Evolutionary conservation across 805 yeast genomes (phyloP).

Genomic region (Wickerhamomyces hampshirensis): DNA sequence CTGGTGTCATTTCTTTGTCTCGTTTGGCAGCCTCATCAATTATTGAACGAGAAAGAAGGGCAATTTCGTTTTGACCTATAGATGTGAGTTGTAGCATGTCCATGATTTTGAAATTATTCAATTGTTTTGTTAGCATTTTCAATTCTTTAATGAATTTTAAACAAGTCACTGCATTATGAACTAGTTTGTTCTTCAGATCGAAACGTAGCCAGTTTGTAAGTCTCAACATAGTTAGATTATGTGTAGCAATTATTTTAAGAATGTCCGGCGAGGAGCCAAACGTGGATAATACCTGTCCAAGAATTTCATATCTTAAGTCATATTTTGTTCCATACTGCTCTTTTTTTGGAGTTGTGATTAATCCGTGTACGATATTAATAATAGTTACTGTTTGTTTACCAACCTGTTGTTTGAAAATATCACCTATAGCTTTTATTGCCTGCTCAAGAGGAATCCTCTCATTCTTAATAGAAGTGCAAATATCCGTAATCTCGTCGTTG

Average conservation of each 20-base stretch:
- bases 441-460: not conserved
- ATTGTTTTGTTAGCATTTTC: not conserved
- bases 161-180: not conserved
- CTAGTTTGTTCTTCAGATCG: conserved; percentile 1
- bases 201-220: conserved; percentile 2
- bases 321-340: not conserved
- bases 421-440: conserved; percentile 3
- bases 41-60: not conserved
- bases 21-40: not conserved
- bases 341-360: not conserved
- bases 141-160: not conserved
- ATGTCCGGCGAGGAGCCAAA: not conserved
- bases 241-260: not conserved
- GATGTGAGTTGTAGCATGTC: not conserved
- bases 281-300: not conserved
- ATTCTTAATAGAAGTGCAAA: conserved; percentile 1
- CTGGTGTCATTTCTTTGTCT: not conserved
- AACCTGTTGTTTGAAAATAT: not conserved
- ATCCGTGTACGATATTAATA: not conserved
- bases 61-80: conserved; percentile 1
- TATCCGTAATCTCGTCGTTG: not conserved
- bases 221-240: not conserved
- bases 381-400: not conserved
- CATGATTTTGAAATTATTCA: not conserved
- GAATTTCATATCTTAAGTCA: not conserved